phyloP scores from a whole-genome alignment of 257 asterid genomes.

The Capsicum chinense region DNA sequence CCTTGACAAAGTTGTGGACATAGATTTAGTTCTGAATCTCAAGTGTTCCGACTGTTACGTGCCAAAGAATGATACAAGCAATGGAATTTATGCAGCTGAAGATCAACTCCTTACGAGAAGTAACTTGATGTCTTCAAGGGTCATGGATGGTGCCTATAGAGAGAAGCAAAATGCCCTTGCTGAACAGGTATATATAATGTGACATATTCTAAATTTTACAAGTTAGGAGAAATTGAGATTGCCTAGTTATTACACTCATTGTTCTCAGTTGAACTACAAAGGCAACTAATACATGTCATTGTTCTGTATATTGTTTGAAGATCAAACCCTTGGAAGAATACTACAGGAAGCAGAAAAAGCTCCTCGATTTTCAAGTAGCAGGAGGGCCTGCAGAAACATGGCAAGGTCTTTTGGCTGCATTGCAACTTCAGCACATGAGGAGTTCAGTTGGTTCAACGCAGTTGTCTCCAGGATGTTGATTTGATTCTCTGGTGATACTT shows the following conservation, averaged over 20 bases:
- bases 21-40: conserved; percentile 86
- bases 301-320: conserved; percentile 42
- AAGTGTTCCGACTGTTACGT: conserved; percentile 55
- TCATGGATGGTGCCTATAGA: conserved; percentile 48
- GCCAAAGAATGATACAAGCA: conserved; percentile 43
- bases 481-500: background rate
- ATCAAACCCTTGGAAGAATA: conserved; percentile 79
- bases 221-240: background rate
- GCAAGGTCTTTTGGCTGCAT: conserved; percentile 87
- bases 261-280: background rate
- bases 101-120: conserved; percentile 48
- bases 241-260: background rate
- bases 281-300: background rate
- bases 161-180: conserved; percentile 56
- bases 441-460: conserved; percentile 55
- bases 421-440: conserved; percentile 79
- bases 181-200: conserved; percentile 65
- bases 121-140: conserved; percentile 43
- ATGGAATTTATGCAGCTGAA: conserved; percentile 48
- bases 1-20: conserved; percentile 73
- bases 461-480: conserved; percentile 55
- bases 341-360: conserved; percentile 81
- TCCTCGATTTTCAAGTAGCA: conserved; percentile 70
- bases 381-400: conserved; percentile 78
- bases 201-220: background rate